Base-by-base conservation (phyloP, 495 filamentous ascomycete genomes). In the Pyronema omphalodes region DNA sequence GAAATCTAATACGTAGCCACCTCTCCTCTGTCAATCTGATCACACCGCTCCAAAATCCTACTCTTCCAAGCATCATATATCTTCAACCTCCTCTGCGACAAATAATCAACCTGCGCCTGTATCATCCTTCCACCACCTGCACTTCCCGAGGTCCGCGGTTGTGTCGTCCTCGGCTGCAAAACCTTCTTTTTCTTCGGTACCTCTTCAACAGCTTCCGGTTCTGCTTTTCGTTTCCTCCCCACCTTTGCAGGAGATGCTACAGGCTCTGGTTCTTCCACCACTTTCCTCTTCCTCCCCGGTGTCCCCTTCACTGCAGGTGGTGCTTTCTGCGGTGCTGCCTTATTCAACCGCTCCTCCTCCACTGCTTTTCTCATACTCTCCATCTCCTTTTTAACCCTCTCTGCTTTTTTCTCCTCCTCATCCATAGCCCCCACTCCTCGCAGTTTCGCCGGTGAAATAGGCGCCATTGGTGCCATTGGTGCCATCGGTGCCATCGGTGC, bases 91-190 rank as follows among this genome's bases (percentile, higher is more conserved):
- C 76, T 71, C 18, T 84, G 80, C 53, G 81, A 82, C 60, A 94
- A 64, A 66, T 79, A 93, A 67, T 94, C 86, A 53, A 87, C 80
- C 43, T 76, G 73, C 55, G 83, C 81, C 67, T 93, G 84, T 69
- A 93, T 58, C 54, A 54, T 68, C 55, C 29, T 50, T 36, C 47
- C 47, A 1, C 47, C 47, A 12, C 47, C 47, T 5, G 19, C 47
- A 47, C 23, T 19, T n/a, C 47, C 47, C 8, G 18, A 36, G 18
- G 18, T 35, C 44, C 17, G 14, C 23, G 44, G 11, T 9, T 15
- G 14, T 15, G 44, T 9, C 18, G 11, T 19, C 23, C 12, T 34
- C 9, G 11, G 11, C 29, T 34, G 7, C 18, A 3, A 3, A 12
- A 34, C 18, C 29, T 34, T 36, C 47, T 36, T 50, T 5, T 36